phyloP scores from a whole-genome alignment of 2,329 filamentous ascomycete genomes.

The Decorospora gaudefroyi region DNA sequence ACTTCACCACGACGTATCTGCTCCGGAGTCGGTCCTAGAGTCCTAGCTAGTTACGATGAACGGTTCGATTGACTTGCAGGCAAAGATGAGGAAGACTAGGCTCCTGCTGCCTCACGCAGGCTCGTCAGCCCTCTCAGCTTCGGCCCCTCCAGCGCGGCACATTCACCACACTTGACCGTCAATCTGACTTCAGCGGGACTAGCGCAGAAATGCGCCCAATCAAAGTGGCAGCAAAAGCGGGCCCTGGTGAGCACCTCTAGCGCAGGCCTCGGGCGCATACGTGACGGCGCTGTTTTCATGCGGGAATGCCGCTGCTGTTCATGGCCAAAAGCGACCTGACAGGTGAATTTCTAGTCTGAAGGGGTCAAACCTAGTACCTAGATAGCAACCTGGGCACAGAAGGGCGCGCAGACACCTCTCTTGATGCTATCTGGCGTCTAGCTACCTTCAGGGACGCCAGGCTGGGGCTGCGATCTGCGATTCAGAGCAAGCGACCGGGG shows the following conservation, averaged over 20 bases:
- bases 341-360: slow-evolving; percentile 12
- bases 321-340: slow-evolving; percentile 21
- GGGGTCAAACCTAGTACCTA: slow-evolving; percentile 5
- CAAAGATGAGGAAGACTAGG: no score
- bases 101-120: no score
- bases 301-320: slow-evolving; percentile 18
- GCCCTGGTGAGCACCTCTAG: slow-evolving; percentile 12
- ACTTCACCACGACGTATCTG: no score
- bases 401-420: no score
- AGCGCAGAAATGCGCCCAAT: slow-evolving; percentile 6
- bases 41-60: no score
- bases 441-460: slow-evolving; percentile 1
- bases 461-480: slow-evolving; percentile 32
- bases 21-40: no score
- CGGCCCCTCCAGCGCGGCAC: no score
- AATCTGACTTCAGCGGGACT: slow-evolving; percentile 15
- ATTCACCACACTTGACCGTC: slow-evolving; percentile 13
- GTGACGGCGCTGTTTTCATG: slow-evolving; percentile 15
- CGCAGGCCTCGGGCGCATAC: slow-evolving; percentile 10
- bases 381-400: no score
- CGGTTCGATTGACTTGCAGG: no score
- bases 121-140: no score
- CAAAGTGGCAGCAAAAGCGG: background rate
- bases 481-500: slow-evolving; percentile 37
- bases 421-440: no score